Evolutionary conservation across 257 asterid species (phyloP).

Genomic region (Salvia splendens): DNA sequence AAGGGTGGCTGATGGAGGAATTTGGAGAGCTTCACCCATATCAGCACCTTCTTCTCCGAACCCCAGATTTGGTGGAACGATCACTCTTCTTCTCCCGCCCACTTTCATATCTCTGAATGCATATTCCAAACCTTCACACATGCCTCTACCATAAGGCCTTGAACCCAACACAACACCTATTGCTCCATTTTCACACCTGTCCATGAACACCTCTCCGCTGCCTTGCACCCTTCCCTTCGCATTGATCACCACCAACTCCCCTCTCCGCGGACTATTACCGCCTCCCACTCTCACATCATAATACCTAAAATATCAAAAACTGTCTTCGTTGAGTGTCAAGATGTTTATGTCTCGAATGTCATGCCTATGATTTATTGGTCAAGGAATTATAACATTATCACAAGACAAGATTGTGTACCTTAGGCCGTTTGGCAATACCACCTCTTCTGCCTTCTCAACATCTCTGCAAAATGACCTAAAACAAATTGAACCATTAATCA

Average conservation of each 20-base stretch:
- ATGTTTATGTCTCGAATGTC: too few species aligned
- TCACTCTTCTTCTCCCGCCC: conserved; percentile 75
- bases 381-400: neutral
- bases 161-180: conserved; percentile 83
- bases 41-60: conserved; percentile 90
- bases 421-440: conserved; percentile 73
- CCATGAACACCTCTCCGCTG: conserved; percentile 59
- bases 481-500: neutral
- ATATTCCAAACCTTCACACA: conserved; percentile 80
- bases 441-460: conserved; percentile 81
- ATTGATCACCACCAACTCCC: conserved; percentile 83
- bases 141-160: conserved; percentile 76
- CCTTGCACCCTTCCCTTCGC: conserved; percentile 66
- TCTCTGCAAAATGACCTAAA: conserved; percentile 45
- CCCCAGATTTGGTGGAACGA: conserved; percentile 65
- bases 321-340: neutral
- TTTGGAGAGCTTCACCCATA: conserved; percentile 63
- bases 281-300: conserved; percentile 73
- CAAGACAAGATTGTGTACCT: conserved; percentile 37
- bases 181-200: conserved; percentile 66
- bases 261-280: conserved; percentile 58
- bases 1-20: conserved; percentile 80
- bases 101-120: conserved; percentile 66
- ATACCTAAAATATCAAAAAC: conserved; percentile 41
- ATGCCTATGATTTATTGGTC: too few species aligned